A percentile compares a stretch with the other conserved stretches of the same genome.
phyloP scores from a whole-genome alignment of 257 asterid species.

The Scutellaria barbata region DNA sequence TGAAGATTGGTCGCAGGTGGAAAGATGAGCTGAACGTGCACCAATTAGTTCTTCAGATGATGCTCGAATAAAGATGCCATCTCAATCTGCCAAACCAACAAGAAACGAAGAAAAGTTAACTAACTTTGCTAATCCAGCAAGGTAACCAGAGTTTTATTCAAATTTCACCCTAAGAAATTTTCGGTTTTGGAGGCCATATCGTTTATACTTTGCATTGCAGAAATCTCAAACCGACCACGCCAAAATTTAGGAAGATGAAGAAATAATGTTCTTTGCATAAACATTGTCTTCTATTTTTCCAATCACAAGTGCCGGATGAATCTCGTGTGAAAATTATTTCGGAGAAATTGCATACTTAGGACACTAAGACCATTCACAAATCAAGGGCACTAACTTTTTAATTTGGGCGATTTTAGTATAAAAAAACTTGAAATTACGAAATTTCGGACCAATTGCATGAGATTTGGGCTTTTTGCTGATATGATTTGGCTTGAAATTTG shows the following conservation, averaged over 20 bases:
- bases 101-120: not conserved
- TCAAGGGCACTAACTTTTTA: too few relatives aligned
- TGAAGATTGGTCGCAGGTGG: not conserved
- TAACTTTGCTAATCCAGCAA: not conserved
- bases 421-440: too few relatives aligned
- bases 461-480: too few relatives aligned
- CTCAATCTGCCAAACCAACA: conserved; percentile 70
- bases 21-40: not conserved
- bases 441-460: too few relatives aligned
- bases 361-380: too few relatives aligned
- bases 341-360: too few relatives aligned
- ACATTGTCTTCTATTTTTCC: too few relatives aligned
- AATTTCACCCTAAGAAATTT: not conserved
- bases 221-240: not conserved
- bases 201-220: not conserved
- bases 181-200: not conserved
- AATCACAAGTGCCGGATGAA: too few relatives aligned
- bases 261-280: too few relatives aligned
- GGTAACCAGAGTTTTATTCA: not conserved
- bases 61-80: conserved; percentile 93
- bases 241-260: not conserved
- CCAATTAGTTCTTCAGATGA: conserved; percentile 57
- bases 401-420: too few relatives aligned
- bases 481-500: too few relatives aligned
- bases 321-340: too few relatives aligned